A percentile compares a stretch with the other conserved stretches of the same genome.
phyloP scores from a whole-genome alignment of 139 green algal genomes.

The Chlorella sp. region DNA sequence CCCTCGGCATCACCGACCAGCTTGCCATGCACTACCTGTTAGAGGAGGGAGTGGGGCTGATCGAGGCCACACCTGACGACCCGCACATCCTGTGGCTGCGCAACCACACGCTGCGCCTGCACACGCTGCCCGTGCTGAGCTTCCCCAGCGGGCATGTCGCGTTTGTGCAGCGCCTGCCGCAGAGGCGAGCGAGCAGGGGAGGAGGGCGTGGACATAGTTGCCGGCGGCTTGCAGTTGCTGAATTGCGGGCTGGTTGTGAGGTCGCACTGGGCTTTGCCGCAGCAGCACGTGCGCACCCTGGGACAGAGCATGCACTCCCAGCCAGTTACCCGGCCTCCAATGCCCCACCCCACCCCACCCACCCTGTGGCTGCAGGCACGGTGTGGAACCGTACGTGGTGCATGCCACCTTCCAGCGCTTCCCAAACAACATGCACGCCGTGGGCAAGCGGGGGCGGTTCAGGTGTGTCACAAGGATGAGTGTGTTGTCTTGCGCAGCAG shows the following conservation, averaged over 20 bases:
- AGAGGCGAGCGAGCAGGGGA: neutral
- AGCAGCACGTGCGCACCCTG: no score
- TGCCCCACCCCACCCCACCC: no score
- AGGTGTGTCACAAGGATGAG: neutral
- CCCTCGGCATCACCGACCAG: constrained; percentile 37
- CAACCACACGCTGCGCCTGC: constrained; percentile 22
- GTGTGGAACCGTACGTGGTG: constrained; percentile 44
- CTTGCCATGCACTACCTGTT: constrained; percentile 34
- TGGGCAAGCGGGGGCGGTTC: constrained; percentile 50
- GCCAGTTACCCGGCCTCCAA: no score
- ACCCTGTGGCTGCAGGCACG: neutral
- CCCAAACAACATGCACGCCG: neutral
- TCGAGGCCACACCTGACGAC: neutral
- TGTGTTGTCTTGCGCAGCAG: no score
- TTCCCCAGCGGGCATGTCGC: constrained; percentile 48
- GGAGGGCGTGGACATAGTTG: neutral
- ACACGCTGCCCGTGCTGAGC: constrained; percentile 33
- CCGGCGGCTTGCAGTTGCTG: neutral
- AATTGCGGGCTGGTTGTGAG: no score
- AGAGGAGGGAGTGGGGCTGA: neutral
- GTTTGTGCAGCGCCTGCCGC: constrained; percentile 47
- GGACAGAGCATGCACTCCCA: no score
- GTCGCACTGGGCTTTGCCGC: no score
- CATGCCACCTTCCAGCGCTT: constrained; percentile 48
- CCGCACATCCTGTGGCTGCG: constrained; percentile 8